Percentiles rank a stretch among this genome's conserved stretches.
Conservation (phyloP, 73 alveolate species). For the Paramecium tetraurelia region DNA sequence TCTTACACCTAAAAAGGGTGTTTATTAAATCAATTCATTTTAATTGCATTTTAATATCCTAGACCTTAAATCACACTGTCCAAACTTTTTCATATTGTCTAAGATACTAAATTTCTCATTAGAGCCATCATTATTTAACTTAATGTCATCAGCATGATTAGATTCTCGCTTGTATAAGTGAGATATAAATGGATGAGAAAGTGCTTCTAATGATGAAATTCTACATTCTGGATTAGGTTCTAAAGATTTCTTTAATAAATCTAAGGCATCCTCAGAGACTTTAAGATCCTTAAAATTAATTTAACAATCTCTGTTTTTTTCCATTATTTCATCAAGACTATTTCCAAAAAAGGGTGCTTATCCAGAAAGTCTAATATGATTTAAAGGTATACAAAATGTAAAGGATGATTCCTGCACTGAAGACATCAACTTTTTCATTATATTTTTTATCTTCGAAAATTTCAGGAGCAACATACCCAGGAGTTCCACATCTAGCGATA, state of each 20-base stretch:
- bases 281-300: slow-evolving; percentile 23
- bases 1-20: slow-evolving; percentile 22
- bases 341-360: slow-evolving; percentile 7
- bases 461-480: slow-evolving; percentile 98
- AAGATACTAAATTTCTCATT: slow-evolving; percentile 13
- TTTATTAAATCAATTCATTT: slow-evolving; percentile 8
- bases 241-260: slow-evolving; percentile 67
- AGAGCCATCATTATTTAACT: not conserved
- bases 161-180: not conserved
- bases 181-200: slow-evolving; percentile 62
- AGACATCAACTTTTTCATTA: slow-evolving; percentile 59
- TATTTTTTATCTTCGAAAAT: slow-evolving; percentile 75
- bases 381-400: slow-evolving; percentile 37
- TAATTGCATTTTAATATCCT: not conserved
- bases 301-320: slow-evolving; percentile 7
- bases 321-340: slow-evolving; percentile 24
- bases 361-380: not conserved
- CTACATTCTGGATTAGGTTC: slow-evolving; percentile 61
- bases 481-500: slow-evolving; percentile 90
- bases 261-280: slow-evolving; percentile 73
- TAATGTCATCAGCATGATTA: not conserved
- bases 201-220: slow-evolving; percentile 75
- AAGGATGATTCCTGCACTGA: slow-evolving; percentile 57
- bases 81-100: slow-evolving; percentile 33
- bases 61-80: not conserved